A percentile compares a stretch with the other conserved stretches of the same genome.
phyloP scores from a whole-genome alignment of 495 filamentous ascomycete species.

The Trichoderma reesei region DNA sequence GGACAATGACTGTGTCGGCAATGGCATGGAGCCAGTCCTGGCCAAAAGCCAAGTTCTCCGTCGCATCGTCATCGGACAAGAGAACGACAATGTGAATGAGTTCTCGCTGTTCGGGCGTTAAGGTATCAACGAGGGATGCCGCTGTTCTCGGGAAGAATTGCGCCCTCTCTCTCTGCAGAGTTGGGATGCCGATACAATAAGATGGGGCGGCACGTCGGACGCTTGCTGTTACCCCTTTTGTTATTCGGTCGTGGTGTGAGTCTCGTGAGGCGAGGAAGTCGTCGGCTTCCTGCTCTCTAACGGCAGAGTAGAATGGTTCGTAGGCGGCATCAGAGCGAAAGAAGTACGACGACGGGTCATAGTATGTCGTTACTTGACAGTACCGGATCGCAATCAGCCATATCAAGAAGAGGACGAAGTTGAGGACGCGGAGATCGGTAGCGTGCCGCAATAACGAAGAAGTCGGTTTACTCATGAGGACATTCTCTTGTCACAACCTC shows the following conservation, averaged over 20 bases:
- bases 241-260: background rate
- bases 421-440: background rate
- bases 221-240: background rate
- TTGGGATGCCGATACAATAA: slow-evolving; percentile 25
- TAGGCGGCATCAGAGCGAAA: slow-evolving; percentile 13
- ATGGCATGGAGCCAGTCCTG: slow-evolving; percentile 39
- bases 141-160: slow-evolving; percentile 40
- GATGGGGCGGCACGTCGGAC: slow-evolving; percentile 4
- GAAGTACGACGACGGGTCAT: slow-evolving; percentile 16
- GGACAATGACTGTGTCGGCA: slow-evolving; percentile 38
- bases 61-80: slow-evolving; percentile 40
- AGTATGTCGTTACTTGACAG: slow-evolving; percentile 6
- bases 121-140: slow-evolving; percentile 40
- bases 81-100: slow-evolving; percentile 41
- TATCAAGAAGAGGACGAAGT: background rate
- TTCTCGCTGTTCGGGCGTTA: slow-evolving; percentile 36
- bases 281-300: slow-evolving; percentile 11
- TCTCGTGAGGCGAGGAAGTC: background rate
- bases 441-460: background rate
- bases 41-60: slow-evolving; percentile 37
- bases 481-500: background rate
- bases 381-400: background rate
- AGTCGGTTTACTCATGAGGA: background rate
- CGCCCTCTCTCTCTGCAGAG: slow-evolving; percentile 19
- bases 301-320: background rate